Evolutionary conservation across 805 yeast genomes (phyloP), one percentile per base, ranked within the genome.

Genomic region (Starmerella sp.): DNA sequence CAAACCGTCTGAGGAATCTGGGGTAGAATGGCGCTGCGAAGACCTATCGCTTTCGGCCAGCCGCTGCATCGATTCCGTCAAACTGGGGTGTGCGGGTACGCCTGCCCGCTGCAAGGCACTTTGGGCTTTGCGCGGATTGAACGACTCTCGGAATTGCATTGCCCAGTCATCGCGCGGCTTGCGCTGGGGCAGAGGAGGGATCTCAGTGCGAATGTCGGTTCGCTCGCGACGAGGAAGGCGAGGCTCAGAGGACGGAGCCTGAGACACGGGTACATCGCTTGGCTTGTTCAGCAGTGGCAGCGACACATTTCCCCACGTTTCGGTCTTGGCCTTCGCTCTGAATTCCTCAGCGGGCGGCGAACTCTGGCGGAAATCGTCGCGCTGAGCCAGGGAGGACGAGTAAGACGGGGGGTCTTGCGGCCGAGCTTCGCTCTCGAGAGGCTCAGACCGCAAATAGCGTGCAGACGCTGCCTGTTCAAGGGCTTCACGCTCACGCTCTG

Each of bases 121-220:
- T n/a, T 30, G 48, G 30, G 48, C 48, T 17, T 46, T 46, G 31
- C 39, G 39, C 39, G 14, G 10, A 22, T 28, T 46, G 30, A 46
- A 46, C 29, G 49, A 32, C 35, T 46, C 39, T 13, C 49, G 38
- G 31, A 46, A 46, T 13, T 46, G 49, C 30, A 11, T 11, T 6
- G 49, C 49, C 49, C 49, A 46, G 30, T 46, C 49, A 13, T 46
- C 48, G 14, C 48, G 49, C 1, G 49, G 38, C 39, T 34, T 46
- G 30, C 39, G 30, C 30, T n/a, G 38, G 36, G 47, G 36, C 22
- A 43, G n/a, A 17, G 30, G 32, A 5, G 47, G 36, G 13, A 43
- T n/a, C 5, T 43, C 36, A n/a, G 35, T 22, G 28, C 36, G 47
- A 31, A n/a, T 43, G 22, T 17, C 28, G 29, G 36, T 14, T 14